phyloP scores from a whole-genome alignment of 2,329 filamentous ascomycete species.

The Fusarium virguliforme region DNA sequence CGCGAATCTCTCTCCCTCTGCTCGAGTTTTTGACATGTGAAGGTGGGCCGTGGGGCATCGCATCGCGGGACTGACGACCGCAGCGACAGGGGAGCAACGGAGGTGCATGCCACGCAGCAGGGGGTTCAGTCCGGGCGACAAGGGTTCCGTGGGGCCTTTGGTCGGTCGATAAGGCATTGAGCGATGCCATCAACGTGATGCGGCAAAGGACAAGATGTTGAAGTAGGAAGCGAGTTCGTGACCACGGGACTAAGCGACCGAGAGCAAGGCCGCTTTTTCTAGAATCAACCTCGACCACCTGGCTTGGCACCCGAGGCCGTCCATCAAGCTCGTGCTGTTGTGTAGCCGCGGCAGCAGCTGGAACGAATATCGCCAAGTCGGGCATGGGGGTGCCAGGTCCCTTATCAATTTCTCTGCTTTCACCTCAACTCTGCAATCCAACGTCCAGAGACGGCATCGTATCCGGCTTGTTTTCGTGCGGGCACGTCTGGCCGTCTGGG shows the following conservation, averaged over 20 bases:
- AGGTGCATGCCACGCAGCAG: constrained; percentile 41
- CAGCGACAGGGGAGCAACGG: constrained; percentile 36
- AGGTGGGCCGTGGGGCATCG: constrained; percentile 38
- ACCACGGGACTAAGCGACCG: constrained; percentile 17
- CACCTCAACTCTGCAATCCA: not conserved
- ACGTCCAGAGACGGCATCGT: constrained; percentile 8
- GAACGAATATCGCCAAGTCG: constrained; percentile 30
- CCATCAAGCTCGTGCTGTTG: constrained; percentile 35
- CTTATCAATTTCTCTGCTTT: constrained; percentile 38
- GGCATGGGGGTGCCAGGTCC: constrained; percentile 29
- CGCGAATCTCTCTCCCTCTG: not conserved
- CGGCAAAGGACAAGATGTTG: constrained; percentile 35
- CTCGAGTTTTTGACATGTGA: constrained; percentile 52
- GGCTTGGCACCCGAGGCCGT: constrained; percentile 43
- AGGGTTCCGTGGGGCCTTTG: constrained; percentile 17
- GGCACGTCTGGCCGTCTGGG: not conserved
- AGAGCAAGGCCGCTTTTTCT: constrained; percentile 42
- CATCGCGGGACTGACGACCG: constrained; percentile 21
- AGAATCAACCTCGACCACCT: constrained; percentile 37
- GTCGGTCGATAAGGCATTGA: constrained; percentile 44
- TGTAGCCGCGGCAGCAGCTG: constrained; percentile 43
- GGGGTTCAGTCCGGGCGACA: constrained; percentile 26
- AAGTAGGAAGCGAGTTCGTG: constrained; percentile 44
- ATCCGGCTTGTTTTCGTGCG: constrained; percentile 26
- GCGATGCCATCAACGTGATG: constrained; percentile 38